Percentiles rank a stretch among this genome's conserved stretches.
Conservation (phyloP, 306 rosid species). For the Gillenia trifoliata region DNA sequence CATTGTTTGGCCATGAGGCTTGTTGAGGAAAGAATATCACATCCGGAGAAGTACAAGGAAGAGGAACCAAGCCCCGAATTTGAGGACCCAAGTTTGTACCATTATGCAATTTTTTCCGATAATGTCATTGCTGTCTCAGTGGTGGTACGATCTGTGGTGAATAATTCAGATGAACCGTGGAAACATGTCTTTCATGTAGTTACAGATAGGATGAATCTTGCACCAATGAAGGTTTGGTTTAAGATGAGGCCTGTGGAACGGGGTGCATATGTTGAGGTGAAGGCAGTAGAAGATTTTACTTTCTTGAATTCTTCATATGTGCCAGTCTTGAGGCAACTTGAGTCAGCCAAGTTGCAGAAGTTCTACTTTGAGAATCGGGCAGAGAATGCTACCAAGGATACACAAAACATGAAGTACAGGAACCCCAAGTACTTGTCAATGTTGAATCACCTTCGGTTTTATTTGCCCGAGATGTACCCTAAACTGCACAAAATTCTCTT, state of each 20-base stretch:
- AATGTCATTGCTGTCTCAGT: constrained; percentile 92
- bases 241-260: constrained; percentile 90
- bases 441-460: constrained; percentile 83
- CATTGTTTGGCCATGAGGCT: constrained; percentile 97
- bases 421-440: constrained; percentile 59
- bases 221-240: constrained; percentile 98
- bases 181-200: constrained; percentile 92
- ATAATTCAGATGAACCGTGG: constrained; percentile 88
- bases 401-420: constrained; percentile 40
- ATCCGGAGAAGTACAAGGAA: constrained; percentile 77
- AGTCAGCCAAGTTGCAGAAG: constrained; percentile 50
- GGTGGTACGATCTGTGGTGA: constrained; percentile 86
- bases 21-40: constrained; percentile 77
- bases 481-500: constrained; percentile 72
- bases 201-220: constrained; percentile 93
- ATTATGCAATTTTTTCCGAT: constrained; percentile 93
- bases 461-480: constrained; percentile 94
- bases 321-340: constrained; percentile 69
- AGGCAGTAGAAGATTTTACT: constrained; percentile 73
- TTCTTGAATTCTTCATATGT: constrained; percentile 86
- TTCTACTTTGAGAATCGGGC: constrained; percentile 46
- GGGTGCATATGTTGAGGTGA: constrained; percentile 80
- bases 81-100: constrained; percentile 88
- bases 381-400: constrained; percentile 49
- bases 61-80: constrained; percentile 70